These are phyloP conservation scores for Aspergillus udagawae DNA, from an alignment of 2,329 filamentous ascomycete species.

Conservation along the genomic window DNA sequence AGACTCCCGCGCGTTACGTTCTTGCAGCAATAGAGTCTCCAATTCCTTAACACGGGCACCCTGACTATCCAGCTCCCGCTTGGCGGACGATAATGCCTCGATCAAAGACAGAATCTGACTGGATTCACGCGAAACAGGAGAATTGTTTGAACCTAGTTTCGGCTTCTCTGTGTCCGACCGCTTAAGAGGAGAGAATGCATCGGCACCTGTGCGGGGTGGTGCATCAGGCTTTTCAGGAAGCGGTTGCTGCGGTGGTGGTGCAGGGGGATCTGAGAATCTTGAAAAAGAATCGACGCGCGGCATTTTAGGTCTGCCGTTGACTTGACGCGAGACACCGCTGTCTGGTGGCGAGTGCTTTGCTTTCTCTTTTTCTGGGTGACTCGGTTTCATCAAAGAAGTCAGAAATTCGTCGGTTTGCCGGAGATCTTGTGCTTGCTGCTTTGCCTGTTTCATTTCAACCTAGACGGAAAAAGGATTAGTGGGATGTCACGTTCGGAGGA, in stretches of 20 bases:
- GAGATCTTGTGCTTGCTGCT: slow-evolving; percentile 82
- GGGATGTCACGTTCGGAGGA: background rate
- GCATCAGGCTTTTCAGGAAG: slow-evolving; percentile 88
- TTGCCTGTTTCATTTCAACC: slow-evolving; percentile 86
- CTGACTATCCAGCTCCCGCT: slow-evolving; percentile 83
- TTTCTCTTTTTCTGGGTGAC: slow-evolving; percentile 52
- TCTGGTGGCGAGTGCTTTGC: slow-evolving; percentile 46
- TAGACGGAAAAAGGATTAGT: slow-evolving; percentile 38
- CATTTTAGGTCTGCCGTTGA: slow-evolving; percentile 45
- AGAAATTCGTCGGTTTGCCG: slow-evolving; percentile 78
- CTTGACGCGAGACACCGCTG: slow-evolving; percentile 39
- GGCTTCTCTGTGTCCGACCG: slow-evolving; percentile 72
- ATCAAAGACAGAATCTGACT: slow-evolving; percentile 80
- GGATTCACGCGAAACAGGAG: slow-evolving; percentile 51
- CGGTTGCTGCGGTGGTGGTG: slow-evolving; percentile 87
- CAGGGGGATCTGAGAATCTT: slow-evolving; percentile 87
- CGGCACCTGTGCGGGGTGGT: slow-evolving; percentile 40
- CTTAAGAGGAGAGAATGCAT: slow-evolving; percentile 58
- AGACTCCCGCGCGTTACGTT: slow-evolving; percentile 74
- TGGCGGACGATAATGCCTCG: slow-evolving; percentile 77
- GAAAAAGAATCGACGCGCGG: slow-evolving; percentile 70
- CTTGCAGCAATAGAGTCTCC: slow-evolving; percentile 71
- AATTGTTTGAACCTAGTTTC: slow-evolving; percentile 46
- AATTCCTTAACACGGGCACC: slow-evolving; percentile 73
- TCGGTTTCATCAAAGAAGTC: slow-evolving; percentile 69